phyloP scores from a whole-genome alignment of 2,329 filamentous ascomycete species.

The Stagonosporopsis chrysanthemi region DNA sequence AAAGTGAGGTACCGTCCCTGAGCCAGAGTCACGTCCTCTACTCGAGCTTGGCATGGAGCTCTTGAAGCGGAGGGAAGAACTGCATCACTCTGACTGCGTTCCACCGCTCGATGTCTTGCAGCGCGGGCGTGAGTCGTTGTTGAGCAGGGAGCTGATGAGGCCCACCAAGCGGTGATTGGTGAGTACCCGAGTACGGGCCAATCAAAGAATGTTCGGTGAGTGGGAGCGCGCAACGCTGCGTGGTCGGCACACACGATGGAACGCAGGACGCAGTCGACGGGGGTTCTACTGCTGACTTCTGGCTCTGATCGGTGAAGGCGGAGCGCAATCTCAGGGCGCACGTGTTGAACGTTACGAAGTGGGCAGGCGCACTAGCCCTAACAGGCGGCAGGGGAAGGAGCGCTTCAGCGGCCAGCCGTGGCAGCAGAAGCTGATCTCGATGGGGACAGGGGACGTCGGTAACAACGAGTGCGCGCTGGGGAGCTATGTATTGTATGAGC shows the following conservation, averaged over 20 bases:
- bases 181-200: background rate
- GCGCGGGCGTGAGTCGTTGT: slow-evolving; percentile 2
- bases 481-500: background rate
- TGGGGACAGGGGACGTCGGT: slow-evolving; percentile 2
- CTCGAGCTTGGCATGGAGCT: background rate
- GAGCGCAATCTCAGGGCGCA: slow-evolving; percentile 8
- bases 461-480: background rate
- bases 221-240: slow-evolving; percentile 12
- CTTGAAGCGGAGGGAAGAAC: background rate
- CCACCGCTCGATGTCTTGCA: slow-evolving; percentile 11
- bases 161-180: slow-evolving; percentile 6
- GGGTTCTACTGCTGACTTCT: slow-evolving; percentile 1
- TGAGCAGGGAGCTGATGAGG: background rate
- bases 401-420: background rate
- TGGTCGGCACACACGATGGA: slow-evolving; percentile 7
- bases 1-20: background rate
- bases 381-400: background rate
- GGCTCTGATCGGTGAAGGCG: slow-evolving; percentile 12
- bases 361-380: slow-evolving; percentile 9
- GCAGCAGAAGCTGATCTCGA: slow-evolving; percentile 5
- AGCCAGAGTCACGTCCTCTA: background rate
- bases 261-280: slow-evolving; percentile 6
- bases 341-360: slow-evolving; percentile 6
- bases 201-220: slow-evolving; percentile 7
- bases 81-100: background rate